These are phyloP conservation scores for Camellia oleifera DNA, from an alignment of 179 eudicot species.

Conservation along the genomic window DNA sequence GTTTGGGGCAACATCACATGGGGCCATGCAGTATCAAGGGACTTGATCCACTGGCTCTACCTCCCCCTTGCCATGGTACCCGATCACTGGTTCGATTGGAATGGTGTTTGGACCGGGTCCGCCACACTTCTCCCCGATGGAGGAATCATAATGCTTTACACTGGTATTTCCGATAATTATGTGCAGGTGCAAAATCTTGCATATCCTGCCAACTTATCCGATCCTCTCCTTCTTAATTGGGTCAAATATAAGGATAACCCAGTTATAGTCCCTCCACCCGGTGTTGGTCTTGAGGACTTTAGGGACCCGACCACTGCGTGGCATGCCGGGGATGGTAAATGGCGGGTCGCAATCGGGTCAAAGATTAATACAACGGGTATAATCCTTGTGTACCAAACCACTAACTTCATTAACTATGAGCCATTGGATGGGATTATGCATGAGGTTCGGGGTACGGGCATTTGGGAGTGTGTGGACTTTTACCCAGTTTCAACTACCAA, in stretches of 20 bases:
- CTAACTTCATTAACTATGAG: slow-evolving; percentile 49
- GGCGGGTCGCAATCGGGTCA: slow-evolving; percentile 64
- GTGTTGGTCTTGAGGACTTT: no score
- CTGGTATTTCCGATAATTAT: no score
- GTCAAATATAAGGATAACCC: no score
- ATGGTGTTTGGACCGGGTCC: slow-evolving; percentile 95
- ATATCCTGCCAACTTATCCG: no score
- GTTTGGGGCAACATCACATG: slow-evolving; percentile 89
- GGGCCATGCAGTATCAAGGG: slow-evolving; percentile 88
- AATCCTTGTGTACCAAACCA: slow-evolving; percentile 60
- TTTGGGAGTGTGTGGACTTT: slow-evolving; percentile 98
- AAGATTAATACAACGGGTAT: slow-evolving; percentile 66
- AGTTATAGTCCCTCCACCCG: no score
- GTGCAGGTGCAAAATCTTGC: no score
- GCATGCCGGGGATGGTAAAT: no score
- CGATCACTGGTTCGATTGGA: slow-evolving; percentile 70
- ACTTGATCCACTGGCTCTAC: slow-evolving; percentile 72
- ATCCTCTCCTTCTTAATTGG: no score
- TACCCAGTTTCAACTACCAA: slow-evolving; percentile 63
- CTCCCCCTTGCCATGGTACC: slow-evolving; percentile 69
- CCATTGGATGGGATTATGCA: slow-evolving; percentile 53
- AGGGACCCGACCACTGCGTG: no score
- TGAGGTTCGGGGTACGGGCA: slow-evolving; percentile 72
- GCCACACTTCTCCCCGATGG: slow-evolving; percentile 82
- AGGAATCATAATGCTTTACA: slow-evolving; percentile 60